These are phyloP conservation scores for Cicer arietinum DNA, from an alignment of 306 rosid species.

Conservation along the genomic window DNA sequence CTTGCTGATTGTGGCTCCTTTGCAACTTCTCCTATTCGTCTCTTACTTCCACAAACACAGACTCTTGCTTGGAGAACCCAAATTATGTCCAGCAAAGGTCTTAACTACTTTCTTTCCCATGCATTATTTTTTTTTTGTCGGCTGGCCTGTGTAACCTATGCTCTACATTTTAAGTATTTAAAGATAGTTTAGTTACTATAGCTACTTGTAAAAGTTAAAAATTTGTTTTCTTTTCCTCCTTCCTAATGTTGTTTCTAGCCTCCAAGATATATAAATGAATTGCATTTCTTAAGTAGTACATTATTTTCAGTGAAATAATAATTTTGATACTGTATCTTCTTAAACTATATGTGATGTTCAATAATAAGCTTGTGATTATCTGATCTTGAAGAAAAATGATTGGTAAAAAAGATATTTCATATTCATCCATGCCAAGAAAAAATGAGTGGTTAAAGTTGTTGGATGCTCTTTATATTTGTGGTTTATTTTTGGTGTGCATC, in stretches of 20 bases:
- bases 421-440: slow-evolving; percentile 25
- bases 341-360: slow-evolving; percentile 30
- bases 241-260: slow-evolving; percentile 20
- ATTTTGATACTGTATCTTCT: slow-evolving; percentile 9
- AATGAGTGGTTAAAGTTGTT: slow-evolving; percentile 41
- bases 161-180: slow-evolving; percentile 12
- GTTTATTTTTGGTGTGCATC: slow-evolving; percentile 24
- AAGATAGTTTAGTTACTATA: slow-evolving; percentile 30
- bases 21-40: slow-evolving; percentile 59
- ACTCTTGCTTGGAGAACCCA: slow-evolving; percentile 77
- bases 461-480: slow-evolving; percentile 26
- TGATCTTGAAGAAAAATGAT: slow-evolving; percentile 18
- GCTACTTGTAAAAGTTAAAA: slow-evolving; percentile 32
- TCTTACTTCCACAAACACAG: slow-evolving; percentile 58
- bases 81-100: slow-evolving; percentile 73
- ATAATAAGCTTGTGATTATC: slow-evolving; percentile 13
- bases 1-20: slow-evolving; percentile 68
- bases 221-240: slow-evolving; percentile 15
- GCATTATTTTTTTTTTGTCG: slow-evolving; percentile 26
- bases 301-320: slow-evolving; percentile 31
- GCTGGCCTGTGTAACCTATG: slow-evolving; percentile 24
- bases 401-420: slow-evolving; percentile 18
- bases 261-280: slow-evolving; percentile 23
- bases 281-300: slow-evolving; percentile 21
- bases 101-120: slow-evolving; percentile 30